Evolutionary conservation across 129 eudicot genomes (phyloP).

Genomic region (Daucus carota): DNA sequence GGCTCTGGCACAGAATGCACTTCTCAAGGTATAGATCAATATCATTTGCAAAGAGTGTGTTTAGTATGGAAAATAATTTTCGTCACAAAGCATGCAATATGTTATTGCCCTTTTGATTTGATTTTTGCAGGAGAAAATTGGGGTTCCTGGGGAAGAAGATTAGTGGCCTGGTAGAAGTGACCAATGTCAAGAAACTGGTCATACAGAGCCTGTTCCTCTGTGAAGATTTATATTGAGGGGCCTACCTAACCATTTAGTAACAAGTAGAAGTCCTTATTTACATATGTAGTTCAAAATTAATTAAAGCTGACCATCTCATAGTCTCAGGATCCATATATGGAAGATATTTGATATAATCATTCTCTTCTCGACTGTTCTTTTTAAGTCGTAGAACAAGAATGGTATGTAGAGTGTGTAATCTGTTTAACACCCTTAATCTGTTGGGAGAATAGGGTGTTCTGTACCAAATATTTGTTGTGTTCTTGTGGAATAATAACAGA

Average conservation of each 20-base stretch:
- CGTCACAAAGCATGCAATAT: not conserved
- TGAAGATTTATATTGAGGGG: constrained; percentile 17
- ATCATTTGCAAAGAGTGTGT: not conserved
- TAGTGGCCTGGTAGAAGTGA: constrained; percentile 39
- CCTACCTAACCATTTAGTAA: constrained; percentile 36
- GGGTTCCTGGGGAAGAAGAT: constrained; percentile 53
- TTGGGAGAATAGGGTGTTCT: constrained; percentile 13
- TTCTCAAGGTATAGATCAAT: constrained; percentile 51
- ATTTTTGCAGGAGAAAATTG: constrained; percentile 65
- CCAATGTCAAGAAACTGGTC: constrained; percentile 30
- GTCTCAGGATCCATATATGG: constrained; percentile 27
- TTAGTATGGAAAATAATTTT: not conserved
- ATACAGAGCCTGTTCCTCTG: constrained; percentile 16
- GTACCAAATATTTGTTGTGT: constrained; percentile 24
- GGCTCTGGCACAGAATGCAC: constrained; percentile 62
- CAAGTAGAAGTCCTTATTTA: constrained; percentile 17
- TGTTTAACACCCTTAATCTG: constrained; percentile 10
- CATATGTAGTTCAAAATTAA: constrained; percentile 31
- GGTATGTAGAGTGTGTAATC: constrained; percentile 22
- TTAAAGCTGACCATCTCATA: constrained; percentile 33
- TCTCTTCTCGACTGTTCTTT: constrained; percentile 25
- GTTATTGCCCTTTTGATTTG: not conserved
- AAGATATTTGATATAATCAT: constrained; percentile 17
- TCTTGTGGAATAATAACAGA: constrained; percentile 5
- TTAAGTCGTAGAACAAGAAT: constrained; percentile 16